Evolutionary conservation across 345 rosid genomes (phyloP).

Genomic region (Psidium guajava): DNA sequence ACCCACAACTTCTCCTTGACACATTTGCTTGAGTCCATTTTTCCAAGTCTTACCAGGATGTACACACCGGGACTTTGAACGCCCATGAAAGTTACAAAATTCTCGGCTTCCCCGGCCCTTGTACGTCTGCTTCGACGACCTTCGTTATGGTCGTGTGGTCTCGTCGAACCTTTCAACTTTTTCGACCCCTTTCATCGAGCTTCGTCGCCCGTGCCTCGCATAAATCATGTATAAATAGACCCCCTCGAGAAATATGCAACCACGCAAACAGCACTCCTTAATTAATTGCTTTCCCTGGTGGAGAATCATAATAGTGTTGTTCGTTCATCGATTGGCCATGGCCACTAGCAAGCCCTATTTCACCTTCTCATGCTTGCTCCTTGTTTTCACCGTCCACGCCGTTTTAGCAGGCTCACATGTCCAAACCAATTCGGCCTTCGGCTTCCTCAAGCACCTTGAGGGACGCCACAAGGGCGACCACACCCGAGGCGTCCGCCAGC

Average conservation of each 20-base stretch:
- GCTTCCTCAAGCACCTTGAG: constrained; percentile 12
- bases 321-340: not conserved
- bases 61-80: not conserved
- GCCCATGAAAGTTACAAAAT: too few relatives aligned
- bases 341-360: not conserved
- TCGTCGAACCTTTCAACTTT: not conserved
- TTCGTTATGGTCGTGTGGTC: too few relatives aligned
- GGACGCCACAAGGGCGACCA: constrained; percentile 27
- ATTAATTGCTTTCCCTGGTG: not conserved
- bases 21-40: not conserved
- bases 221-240: not conserved
- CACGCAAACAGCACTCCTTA: not conserved
- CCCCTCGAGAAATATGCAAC: not conserved
- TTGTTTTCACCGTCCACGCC: not conserved
- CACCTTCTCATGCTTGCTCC: not conserved
- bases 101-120: too few relatives aligned
- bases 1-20: not conserved
- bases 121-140: too few relatives aligned
- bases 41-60: not conserved
- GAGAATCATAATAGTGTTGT: not conserved
- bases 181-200: not conserved
- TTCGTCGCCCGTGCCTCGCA: too few relatives aligned
- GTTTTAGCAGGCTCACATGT: not conserved
- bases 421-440: constrained; percentile 1
- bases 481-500: constrained; percentile 8